Conservation (phyloP, 441 rosid genomes). For the Manihot esculenta region DNA sequence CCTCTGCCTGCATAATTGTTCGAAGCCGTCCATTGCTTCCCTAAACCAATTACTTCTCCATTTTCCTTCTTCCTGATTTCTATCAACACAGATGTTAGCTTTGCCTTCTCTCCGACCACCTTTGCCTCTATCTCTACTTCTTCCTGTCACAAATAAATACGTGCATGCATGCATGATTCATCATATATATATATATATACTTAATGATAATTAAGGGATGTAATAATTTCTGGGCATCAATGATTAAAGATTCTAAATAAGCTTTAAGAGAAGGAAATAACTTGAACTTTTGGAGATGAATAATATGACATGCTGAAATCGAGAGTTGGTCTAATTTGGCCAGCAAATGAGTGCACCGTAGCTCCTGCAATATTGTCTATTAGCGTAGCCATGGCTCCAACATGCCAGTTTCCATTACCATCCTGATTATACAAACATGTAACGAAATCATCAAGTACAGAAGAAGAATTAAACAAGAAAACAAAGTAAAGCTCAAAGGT, state of each 20-base stretch:
- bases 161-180: neutral
- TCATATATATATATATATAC: too few species aligned
- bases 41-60: slow-evolving; percentile 50
- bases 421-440: slow-evolving; percentile 30
- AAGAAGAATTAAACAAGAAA: neutral
- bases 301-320: slow-evolving; percentile 49
- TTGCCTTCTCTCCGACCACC: slow-evolving; percentile 42
- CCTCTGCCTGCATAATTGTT: slow-evolving; percentile 8
- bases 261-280: neutral
- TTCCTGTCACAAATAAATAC: slow-evolving; percentile 35
- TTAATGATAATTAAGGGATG: neutral
- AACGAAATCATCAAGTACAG: neutral
- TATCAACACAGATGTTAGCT: slow-evolving; percentile 41
- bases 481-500: neutral
- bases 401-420: slow-evolving; percentile 53
- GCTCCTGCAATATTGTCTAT: slow-evolving; percentile 51
- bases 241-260: neutral
- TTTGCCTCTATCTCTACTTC: slow-evolving; percentile 56
- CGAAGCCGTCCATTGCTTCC: slow-evolving; percentile 54
- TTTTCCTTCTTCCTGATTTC: slow-evolving; percentile 40
- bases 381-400: slow-evolving; percentile 50
- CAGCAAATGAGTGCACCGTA: slow-evolving; percentile 38
- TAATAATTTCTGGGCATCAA: neutral
- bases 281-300: slow-evolving; percentile 51
- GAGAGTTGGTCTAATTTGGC: slow-evolving; percentile 32